These are phyloP conservation scores for Septoria petroselini DNA, from an alignment of 2,329 filamentous ascomycete species.

Conservation along the genomic window DNA sequence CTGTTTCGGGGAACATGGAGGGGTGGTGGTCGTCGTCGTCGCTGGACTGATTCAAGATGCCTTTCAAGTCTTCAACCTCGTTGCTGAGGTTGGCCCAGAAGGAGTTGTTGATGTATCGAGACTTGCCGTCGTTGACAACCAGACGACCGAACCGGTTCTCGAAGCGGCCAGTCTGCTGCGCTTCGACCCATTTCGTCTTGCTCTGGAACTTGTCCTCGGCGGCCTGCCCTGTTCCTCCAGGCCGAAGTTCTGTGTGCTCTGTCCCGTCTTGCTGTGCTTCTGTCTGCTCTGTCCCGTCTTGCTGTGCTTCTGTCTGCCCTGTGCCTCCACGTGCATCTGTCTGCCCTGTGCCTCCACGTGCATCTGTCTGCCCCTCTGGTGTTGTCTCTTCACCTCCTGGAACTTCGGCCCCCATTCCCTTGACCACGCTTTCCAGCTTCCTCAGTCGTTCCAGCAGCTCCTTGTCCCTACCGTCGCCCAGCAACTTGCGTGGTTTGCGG, in stretches of 20 bases:
- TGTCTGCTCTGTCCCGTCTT: no score
- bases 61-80: constrained; percentile 64
- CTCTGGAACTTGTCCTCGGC: constrained; percentile 21
- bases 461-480: constrained; percentile 55
- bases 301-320: no score
- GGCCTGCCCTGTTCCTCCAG: no score
- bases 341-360: constrained; percentile 1
- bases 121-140: constrained; percentile 67
- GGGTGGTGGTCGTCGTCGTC: constrained; percentile 59
- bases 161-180: constrained; percentile 30
- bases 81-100: constrained; percentile 69
- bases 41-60: constrained; percentile 59
- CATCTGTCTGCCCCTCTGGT: no score
- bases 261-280: no score
- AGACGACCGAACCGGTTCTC: constrained; percentile 61
- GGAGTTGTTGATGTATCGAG: constrained; percentile 70
- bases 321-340: no score
- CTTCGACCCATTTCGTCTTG: constrained; percentile 32
- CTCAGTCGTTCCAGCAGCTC: constrained; percentile 70
- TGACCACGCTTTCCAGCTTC: constrained; percentile 72
- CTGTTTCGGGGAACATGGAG: constrained; percentile 38
- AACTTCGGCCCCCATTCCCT: constrained; percentile 52
- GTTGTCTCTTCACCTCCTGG: constrained; percentile 13
- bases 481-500: constrained; percentile 63
- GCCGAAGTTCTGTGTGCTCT: no score